Percentiles rank a stretch among this genome's conserved stretches.
These are phyloP conservation scores for Samsoniella hepiali DNA, from an alignment of 2,329 filamentous ascomycete species.

Conservation along the genomic window DNA sequence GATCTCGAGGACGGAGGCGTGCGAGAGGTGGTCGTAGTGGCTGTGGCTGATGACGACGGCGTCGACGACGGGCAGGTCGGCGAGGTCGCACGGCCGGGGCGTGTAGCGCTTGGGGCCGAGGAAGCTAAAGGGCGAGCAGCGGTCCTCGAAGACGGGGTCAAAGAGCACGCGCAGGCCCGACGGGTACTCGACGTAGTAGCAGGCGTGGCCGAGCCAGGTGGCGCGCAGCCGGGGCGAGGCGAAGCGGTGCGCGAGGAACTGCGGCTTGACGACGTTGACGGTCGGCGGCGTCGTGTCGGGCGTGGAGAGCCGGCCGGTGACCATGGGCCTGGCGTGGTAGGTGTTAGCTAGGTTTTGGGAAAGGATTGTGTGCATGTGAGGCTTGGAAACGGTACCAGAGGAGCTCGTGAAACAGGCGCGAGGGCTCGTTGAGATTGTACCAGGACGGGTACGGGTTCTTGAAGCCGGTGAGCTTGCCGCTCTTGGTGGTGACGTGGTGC, in stretches of 20 bases:
- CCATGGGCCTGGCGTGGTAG: conserved; percentile 30
- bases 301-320: conserved; percentile 37
- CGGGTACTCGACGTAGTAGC: conserved; percentile 89
- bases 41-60: conserved; percentile 81
- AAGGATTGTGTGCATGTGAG: too few relatives aligned
- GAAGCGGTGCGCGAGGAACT: conserved; percentile 61
- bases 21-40: conserved; percentile 89
- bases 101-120: conserved; percentile 77
- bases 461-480: conserved; percentile 41
- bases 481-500: conserved; percentile 46
- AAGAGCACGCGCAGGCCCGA: conserved; percentile 83
- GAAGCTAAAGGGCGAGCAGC: conserved; percentile 73
- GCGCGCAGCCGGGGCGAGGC: conserved; percentile 64
- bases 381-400: neutral
- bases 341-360: neutral
- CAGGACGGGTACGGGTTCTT: conserved; percentile 52
- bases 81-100: conserved; percentile 68
- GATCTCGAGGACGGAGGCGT: conserved; percentile 70
- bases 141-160: conserved; percentile 87
- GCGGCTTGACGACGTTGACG: conserved; percentile 63
- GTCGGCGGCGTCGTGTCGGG: conserved; percentile 65
- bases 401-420: conserved; percentile 9
- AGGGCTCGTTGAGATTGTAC: conserved; percentile 23
- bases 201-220: conserved; percentile 94
- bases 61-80: conserved; percentile 74